phyloP scores from a whole-genome alignment of 2,329 filamentous ascomycete species.

The Beauveria varroae region DNA sequence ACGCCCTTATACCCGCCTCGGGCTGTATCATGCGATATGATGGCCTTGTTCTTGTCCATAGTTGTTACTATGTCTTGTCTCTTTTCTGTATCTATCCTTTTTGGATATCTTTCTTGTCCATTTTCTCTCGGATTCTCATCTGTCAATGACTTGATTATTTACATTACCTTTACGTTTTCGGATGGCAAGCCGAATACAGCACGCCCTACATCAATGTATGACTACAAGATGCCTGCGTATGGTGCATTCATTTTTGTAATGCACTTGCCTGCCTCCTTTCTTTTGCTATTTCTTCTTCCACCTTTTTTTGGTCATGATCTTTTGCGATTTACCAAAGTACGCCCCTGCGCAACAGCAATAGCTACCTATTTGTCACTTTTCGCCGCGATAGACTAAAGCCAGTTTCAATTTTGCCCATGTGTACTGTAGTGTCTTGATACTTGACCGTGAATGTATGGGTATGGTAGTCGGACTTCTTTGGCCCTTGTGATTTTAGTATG shows the following conservation, averaged over 20 bases:
- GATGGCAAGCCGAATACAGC: not conserved
- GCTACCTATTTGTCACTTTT: too few species aligned
- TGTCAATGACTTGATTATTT: not conserved
- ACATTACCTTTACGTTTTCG: not conserved
- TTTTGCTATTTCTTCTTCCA: too few species aligned
- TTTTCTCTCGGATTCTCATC: not conserved
- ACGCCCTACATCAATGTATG: too few species aligned
- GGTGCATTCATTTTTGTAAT: too few species aligned
- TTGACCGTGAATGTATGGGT: not conserved
- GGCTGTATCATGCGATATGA: constrained; percentile 10
- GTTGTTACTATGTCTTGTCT: not conserved
- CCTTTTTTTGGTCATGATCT: too few species aligned
- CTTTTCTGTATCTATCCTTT: not conserved
- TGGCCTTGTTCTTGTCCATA: constrained; percentile 2
- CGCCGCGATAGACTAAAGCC: too few species aligned
- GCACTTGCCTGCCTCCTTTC: too few species aligned
- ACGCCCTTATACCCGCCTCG: constrained; percentile 7
- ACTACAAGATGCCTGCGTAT: too few species aligned
- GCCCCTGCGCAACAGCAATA: too few species aligned
- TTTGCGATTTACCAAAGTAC: too few species aligned
- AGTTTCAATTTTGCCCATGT: too few species aligned
- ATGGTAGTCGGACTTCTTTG: constrained; percentile 10
- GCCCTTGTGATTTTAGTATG: constrained; percentile 1
- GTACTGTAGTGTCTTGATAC: too few species aligned
- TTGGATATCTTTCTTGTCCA: not conserved